These are phyloP conservation scores for Yamadazyma friedrichii DNA, from an alignment of 1,139 yeast species.

Conservation along the genomic window DNA sequence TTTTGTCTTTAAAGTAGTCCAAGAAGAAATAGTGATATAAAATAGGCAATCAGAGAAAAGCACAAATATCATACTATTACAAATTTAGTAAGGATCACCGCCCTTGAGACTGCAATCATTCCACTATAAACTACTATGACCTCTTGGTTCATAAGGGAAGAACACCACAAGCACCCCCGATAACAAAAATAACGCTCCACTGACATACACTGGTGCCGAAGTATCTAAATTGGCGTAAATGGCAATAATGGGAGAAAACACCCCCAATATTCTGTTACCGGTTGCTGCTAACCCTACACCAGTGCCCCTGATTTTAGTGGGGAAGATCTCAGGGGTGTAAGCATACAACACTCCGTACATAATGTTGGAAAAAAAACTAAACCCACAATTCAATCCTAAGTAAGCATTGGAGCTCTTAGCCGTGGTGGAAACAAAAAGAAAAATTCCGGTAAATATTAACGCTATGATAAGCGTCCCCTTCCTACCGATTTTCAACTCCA, in stretches of 20 bases:
- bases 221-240: slow-evolving; percentile 42
- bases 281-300: slow-evolving; percentile 45
- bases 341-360: slow-evolving; percentile 48
- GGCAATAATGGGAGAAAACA: slow-evolving; percentile 46
- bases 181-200: slow-evolving; percentile 40
- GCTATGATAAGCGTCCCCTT: slow-evolving; percentile 38
- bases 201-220: slow-evolving; percentile 43
- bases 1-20: too few species aligned
- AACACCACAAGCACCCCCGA: slow-evolving; percentile 34
- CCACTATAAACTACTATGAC: slow-evolving; percentile 12
- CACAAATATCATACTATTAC: too few species aligned
- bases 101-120: too few species aligned
- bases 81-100: too few species aligned
- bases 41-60: too few species aligned
- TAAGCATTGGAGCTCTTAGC: slow-evolving; percentile 38
- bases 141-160: slow-evolving; percentile 43
- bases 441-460: slow-evolving; percentile 36
- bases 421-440: slow-evolving; percentile 41
- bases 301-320: slow-evolving; percentile 40
- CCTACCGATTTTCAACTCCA: slow-evolving; percentile 39
- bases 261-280: slow-evolving; percentile 40
- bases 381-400: slow-evolving; percentile 46
- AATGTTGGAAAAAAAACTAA: slow-evolving; percentile 39
- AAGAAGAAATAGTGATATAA: too few species aligned
- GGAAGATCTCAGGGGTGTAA: slow-evolving; percentile 46